Evolutionary conservation across 441 rosid species (phyloP).

Genomic region (Syzygium syzygioides): DNA sequence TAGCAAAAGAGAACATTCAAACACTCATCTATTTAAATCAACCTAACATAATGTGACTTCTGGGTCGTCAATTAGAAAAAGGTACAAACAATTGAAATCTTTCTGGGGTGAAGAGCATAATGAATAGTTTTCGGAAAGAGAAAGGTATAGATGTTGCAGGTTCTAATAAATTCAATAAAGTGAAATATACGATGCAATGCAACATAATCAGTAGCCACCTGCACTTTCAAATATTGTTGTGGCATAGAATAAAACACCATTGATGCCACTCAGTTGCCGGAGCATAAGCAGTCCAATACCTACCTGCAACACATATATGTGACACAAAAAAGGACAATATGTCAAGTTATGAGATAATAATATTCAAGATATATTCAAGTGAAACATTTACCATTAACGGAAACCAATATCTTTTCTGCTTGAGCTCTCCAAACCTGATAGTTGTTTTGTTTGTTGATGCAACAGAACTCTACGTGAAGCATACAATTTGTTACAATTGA

Average conservation of each 20-base stretch:
- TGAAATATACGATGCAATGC: not conserved
- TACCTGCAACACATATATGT: slow-evolving; percentile 37
- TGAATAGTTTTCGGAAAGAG: not conserved
- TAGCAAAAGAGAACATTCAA: not conserved
- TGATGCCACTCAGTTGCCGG: slow-evolving; percentile 78
- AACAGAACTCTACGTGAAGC: slow-evolving; percentile 48
- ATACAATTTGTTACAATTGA: slow-evolving; percentile 4
- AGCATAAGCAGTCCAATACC: slow-evolving; percentile 75
- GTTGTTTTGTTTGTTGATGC: slow-evolving; percentile 63
- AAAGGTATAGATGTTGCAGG: not conserved
- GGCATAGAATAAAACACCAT: slow-evolving; percentile 82
- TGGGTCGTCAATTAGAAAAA: not conserved
- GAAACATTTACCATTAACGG: slow-evolving; percentile 58
- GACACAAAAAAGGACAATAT: not conserved
- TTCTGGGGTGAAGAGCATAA: not conserved
- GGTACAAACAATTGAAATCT: not conserved
- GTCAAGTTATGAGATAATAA: not conserved
- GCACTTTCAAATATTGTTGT: slow-evolving; percentile 66
- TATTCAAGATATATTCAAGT: not conserved
- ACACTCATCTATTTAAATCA: not conserved
- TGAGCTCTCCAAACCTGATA: slow-evolving; percentile 68
- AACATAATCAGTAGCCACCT: slow-evolving; percentile 30
- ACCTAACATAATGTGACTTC: not conserved
- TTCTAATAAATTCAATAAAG: not conserved
- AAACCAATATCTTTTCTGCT: slow-evolving; percentile 72